These are phyloP conservation scores for Cladosporium oxysporum DNA, from an alignment of 2,329 filamentous ascomycete species.

Conservation along the genomic window DNA sequence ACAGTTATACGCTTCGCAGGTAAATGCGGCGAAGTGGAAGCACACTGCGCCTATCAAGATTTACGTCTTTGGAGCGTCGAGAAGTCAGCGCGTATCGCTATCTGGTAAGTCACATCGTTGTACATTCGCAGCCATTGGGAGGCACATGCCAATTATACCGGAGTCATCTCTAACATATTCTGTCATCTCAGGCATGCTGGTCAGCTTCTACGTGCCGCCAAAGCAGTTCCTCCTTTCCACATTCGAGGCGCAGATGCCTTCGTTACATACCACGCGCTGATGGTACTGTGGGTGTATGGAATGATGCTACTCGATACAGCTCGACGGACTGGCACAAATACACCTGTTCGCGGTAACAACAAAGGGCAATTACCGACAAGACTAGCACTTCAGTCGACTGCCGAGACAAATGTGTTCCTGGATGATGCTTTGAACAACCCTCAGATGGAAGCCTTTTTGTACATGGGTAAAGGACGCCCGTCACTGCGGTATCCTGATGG, in stretches of 20 bases:
- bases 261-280: slow-evolving; percentile 25
- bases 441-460: slow-evolving; percentile 20
- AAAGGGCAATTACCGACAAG: background rate
- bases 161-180: background rate
- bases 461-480: slow-evolving; percentile 23
- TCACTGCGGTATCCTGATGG: slow-evolving; percentile 19
- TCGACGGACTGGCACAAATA: slow-evolving; percentile 20
- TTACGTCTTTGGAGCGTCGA: slow-evolving; percentile 24
- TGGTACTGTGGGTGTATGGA: slow-evolving; percentile 27
- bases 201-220: slow-evolving; percentile 22
- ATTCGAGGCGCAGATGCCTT: slow-evolving; percentile 25
- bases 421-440: slow-evolving; percentile 20
- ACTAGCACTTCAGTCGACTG: background rate
- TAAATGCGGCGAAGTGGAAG: slow-evolving; percentile 27
- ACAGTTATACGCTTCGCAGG: slow-evolving; percentile 26
- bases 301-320: slow-evolving; percentile 24
- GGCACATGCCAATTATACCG: no score
- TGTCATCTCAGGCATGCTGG: slow-evolving; percentile 20
- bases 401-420: slow-evolving; percentile 16
- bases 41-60: slow-evolving; percentile 26
- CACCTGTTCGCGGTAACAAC: background rate
- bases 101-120: slow-evolving; percentile 18
- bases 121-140: background rate
- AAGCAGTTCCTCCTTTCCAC: slow-evolving; percentile 24
- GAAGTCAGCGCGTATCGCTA: slow-evolving; percentile 24